Evolutionary conservation across 2,329 filamentous ascomycete species (phyloP).

Genomic region (Fusarium sp.): DNA sequence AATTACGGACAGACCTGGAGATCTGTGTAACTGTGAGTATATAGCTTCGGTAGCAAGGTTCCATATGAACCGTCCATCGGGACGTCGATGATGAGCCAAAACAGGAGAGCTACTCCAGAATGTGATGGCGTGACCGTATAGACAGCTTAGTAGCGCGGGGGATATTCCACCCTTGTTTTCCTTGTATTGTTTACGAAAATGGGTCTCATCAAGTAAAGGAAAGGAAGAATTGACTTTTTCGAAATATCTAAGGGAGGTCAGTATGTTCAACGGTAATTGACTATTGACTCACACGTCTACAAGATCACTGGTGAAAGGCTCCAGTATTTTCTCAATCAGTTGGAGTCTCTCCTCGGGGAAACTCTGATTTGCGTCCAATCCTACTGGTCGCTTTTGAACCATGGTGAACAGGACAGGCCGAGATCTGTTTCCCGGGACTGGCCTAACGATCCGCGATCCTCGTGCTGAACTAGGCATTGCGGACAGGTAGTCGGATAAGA

Average conservation of each 20-base stretch:
- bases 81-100: constrained; percentile 59
- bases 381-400: constrained; percentile 59
- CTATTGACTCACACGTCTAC: constrained; percentile 56
- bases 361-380: constrained; percentile 52
- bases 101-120: constrained; percentile 65
- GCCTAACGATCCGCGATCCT: constrained; percentile 48
- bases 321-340: constrained; percentile 68
- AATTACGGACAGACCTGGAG: constrained; percentile 68
- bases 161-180: constrained; percentile 61
- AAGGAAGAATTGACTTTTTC: constrained; percentile 67
- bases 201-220: constrained; percentile 67
- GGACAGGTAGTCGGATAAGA: constrained; percentile 68
- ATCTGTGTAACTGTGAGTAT: constrained; percentile 68
- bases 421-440: constrained; percentile 47
- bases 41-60: constrained; percentile 70
- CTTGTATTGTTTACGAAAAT: constrained; percentile 62
- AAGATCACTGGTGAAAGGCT: constrained; percentile 63
- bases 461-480: constrained; percentile 47
- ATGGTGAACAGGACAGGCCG: constrained; percentile 59
- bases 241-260: constrained; percentile 38
- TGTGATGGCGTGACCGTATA: constrained; percentile 68
- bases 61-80: constrained; percentile 70
- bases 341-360: constrained; percentile 61
- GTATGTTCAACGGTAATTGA: not conserved
- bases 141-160: constrained; percentile 65